These are phyloP conservation scores for Tolypocladium amazonense DNA, from an alignment of 2,329 filamentous ascomycete species.

Conservation along the genomic window DNA sequence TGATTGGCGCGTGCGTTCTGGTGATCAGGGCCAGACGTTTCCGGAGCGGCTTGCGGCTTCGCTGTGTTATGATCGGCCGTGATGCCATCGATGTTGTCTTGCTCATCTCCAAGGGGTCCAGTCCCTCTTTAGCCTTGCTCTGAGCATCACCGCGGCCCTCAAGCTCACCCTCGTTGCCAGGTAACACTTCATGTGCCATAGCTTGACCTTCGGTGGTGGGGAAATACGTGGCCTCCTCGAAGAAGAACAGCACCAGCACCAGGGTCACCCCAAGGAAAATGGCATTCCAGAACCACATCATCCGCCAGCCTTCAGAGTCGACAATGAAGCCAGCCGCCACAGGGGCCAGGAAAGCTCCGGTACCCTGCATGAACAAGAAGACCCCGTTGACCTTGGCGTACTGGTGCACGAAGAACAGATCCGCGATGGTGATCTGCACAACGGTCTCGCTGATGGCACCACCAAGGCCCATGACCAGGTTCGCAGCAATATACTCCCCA, in stretches of 20 bases:
- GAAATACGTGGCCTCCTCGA: not conserved
- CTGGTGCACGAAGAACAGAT: constrained; percentile 21
- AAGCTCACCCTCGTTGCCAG: not conserved
- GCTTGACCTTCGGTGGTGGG: not conserved
- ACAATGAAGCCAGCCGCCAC: constrained; percentile 17
- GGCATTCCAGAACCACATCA: constrained; percentile 26
- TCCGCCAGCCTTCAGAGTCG: constrained; percentile 15
- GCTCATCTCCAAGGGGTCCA: not conserved
- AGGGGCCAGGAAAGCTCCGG: constrained; percentile 17
- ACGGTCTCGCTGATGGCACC: constrained; percentile 28
- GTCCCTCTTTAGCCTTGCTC: not conserved
- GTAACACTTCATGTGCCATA: not conserved
- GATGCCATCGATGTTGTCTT: not conserved
- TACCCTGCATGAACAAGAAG: constrained; percentile 12
- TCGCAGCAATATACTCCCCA: constrained; percentile 31
- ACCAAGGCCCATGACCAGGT: constrained; percentile 21
- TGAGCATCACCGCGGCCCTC: not conserved
- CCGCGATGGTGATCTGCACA: constrained; percentile 25
- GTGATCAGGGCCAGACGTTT: not conserved
- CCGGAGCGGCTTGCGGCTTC: not conserved
- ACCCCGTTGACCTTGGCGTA: constrained; percentile 29
- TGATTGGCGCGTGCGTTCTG: not conserved
- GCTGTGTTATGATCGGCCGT: not conserved
- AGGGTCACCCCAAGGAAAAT: constrained; percentile 10
- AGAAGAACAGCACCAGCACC: not conserved